Evolutionary conservation across 2,329 filamentous ascomycete species (phyloP), one percentile per base, ranked within the genome.

Genomic region (Aspergillus phoenicis): DNA sequence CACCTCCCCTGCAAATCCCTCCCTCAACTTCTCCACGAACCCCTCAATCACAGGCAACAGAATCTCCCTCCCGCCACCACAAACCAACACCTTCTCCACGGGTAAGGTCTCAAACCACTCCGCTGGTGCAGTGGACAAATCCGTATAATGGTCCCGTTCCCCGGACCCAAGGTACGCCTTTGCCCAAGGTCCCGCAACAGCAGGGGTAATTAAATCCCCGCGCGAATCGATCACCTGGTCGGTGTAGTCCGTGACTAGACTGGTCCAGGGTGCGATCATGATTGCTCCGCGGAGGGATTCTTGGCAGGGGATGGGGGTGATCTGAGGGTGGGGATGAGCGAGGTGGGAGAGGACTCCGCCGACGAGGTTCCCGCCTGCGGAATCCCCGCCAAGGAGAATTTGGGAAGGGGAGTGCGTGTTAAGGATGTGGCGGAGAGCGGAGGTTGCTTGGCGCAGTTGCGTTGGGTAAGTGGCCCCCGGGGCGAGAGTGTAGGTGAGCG

Each of bases 401-500:
- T 73, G 72, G 1, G 67, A 66, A 1, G 76, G 72, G 5, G 71
- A 66, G 33, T 74, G 76, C 53, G 68, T 62, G 33, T 71, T 68
- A 24, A 79, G 63, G 17, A 81, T 69, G 64, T 81, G 76, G 39
- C 75, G 75, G 20, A 80, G 69, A 2, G 73, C 73, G 41, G 73
- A 73, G 22, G 79, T 76, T 1, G 77, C 77, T 62, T 81, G 76
- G 30, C 70, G 71, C 17, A 81, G 67, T 60, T 81, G 79, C 1
- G 73, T 78, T 4, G 80, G 80, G 57, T 81, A 82, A 1, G 72
- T 73, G 6, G 73, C 78, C 10, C 73, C 64, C 0, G 80, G 80
- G 0, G 84, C 80, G n/a, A 88, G 80, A 26, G 82, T 83, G 72
- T 89, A 89, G 41, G 82, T 81, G n/a, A 87, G 77, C 24, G 84